These are phyloP conservation scores for Coffea canephora DNA, from an alignment of 257 asterid genomes.

Conservation along the genomic window DNA sequence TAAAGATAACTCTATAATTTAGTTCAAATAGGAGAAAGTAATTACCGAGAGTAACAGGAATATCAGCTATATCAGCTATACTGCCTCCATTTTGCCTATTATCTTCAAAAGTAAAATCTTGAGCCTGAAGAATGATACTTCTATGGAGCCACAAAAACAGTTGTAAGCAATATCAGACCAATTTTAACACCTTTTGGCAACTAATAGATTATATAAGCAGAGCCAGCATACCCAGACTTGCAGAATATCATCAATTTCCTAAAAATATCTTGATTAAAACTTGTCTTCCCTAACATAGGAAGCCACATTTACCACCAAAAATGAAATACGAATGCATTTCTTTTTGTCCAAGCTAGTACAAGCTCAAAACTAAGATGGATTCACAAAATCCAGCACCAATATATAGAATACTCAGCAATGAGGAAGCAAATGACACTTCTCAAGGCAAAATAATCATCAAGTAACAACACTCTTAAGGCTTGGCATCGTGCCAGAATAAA, in stretches of 20 bases:
- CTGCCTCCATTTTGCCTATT: neutral
- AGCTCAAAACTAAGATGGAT: neutral
- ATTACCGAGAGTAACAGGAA: conserved; percentile 13
- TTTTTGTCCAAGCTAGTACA: neutral
- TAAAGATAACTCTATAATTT: neutral
- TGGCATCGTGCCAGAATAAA: neutral
- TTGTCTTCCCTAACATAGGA: neutral
- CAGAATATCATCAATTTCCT: neutral
- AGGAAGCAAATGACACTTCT: neutral
- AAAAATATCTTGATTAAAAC: neutral
- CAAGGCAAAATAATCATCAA: neutral
- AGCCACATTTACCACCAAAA: neutral
- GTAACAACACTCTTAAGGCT: conserved; percentile 5
- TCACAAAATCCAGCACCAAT: neutral
- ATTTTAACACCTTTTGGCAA: no score
- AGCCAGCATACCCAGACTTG: neutral
- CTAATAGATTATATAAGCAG: neutral
- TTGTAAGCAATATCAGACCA: no score
- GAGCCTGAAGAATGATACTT: neutral
- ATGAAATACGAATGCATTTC: neutral
- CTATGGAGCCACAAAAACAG: neutral
- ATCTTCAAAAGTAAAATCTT: neutral
- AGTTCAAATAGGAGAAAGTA: neutral
- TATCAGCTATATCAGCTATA: conserved; percentile 1
- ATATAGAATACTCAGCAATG: neutral